Evolutionary conservation across 176 grass and related monocot genomes (phyloP), one percentile per base, ranked within the genome.

Genomic region (Zoysia pacifica): DNA sequence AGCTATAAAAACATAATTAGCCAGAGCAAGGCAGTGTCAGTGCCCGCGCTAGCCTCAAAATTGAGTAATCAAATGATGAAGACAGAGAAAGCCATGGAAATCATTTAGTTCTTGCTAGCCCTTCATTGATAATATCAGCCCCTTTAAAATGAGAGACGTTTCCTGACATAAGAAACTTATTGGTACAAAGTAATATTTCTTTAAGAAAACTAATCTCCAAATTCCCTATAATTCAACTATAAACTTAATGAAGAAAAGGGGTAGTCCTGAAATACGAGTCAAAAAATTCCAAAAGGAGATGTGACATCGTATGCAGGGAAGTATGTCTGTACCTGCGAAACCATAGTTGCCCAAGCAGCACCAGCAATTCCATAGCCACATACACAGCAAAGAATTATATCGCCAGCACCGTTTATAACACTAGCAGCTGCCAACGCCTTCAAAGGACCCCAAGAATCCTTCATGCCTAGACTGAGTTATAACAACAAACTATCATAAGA

Each of bases 281-380:
- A 75, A 75, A 37, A 80, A 43, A 65, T 16, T 6, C 9, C 42
- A 79, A 14, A 74, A 62, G 42, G 43, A 56, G 76, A 55, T 67
- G 50, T 60, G 16, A 6, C 16, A 4, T 53, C 16, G 47, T 71
- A 40, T 59, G 44, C 54, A 48, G 37, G 54, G 75, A 74, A 79
- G 40, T 58, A 74, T 68, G 69, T 48, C 6, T 61, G 69, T 79
- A 98, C 95, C 88, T 98, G 95, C 16, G 95, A 98, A 80, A 94
- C 70, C 95, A 98, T 98, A 83, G 95, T 98, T 70, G 95, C 95
- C 95, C 90, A 98, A 84, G 95, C 95, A 78, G 95, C 95, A 79
- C 95, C 95, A 81, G 92, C 90, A 83, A 98, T 98, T 81, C 95
- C 95, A 78, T 91, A 94, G 10, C 81, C 79, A 86, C 83, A 98